These are phyloP conservation scores for Suhomyces bolitotheri DNA, from an alignment of 1,139 yeast genomes.

Conservation along the genomic window DNA sequence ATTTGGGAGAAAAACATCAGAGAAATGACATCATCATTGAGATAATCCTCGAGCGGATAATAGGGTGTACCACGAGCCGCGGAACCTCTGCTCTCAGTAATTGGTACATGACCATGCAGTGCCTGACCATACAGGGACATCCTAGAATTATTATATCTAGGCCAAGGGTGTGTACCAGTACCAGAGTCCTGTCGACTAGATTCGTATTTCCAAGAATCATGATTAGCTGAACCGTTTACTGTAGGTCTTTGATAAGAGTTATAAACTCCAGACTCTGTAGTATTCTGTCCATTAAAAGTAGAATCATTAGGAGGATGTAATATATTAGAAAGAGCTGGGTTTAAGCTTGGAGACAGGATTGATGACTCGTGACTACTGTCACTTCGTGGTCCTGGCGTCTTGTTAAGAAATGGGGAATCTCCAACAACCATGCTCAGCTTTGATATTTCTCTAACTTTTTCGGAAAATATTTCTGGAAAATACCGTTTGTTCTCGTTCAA, in stretches of 20 bases:
- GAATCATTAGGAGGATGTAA: conserved; percentile 17
- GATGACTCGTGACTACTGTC: background rate
- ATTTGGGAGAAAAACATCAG: conserved; percentile 21
- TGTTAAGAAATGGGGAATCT: conserved; percentile 6
- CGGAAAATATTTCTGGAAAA: conserved; percentile 29
- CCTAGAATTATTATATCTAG: background rate
- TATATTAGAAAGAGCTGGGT: conserved; percentile 29
- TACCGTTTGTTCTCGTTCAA: conserved; percentile 22
- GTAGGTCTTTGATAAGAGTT: background rate
- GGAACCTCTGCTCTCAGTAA: too few relatives aligned
- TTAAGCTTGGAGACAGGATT: conserved; percentile 8
- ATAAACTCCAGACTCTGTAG: background rate
- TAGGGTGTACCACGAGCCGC: background rate
- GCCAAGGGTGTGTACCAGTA: background rate
- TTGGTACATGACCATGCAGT: background rate
- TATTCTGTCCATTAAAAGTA: background rate
- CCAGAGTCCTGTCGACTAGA: too few relatives aligned
- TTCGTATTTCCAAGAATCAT: too few relatives aligned
- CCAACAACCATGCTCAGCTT: conserved; percentile 6
- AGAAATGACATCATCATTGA: conserved; percentile 22
- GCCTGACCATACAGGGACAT: background rate
- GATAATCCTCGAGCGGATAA: conserved; percentile 2
- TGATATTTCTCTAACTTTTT: background rate
- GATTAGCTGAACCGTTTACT: too few relatives aligned
- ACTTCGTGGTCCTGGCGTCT: conserved; percentile 3